Percentiles rank a stretch among this genome's conserved stretches.
These are phyloP conservation scores for Tylopilus plumbeoviolaceoides DNA, from an alignment of 768 basidiomycete genomes.

Conservation along the genomic window DNA sequence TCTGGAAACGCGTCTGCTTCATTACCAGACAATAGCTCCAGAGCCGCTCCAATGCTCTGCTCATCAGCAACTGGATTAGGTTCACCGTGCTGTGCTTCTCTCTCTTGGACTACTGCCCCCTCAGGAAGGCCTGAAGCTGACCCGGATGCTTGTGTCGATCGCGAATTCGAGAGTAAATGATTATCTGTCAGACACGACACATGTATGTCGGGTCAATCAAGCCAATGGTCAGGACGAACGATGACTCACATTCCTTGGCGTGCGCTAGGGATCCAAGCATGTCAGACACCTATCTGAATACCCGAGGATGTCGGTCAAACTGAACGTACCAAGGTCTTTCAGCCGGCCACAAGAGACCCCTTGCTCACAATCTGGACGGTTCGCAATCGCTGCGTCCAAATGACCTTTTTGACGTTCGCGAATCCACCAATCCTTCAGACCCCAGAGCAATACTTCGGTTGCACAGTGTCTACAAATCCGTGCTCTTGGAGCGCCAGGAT, in stretches of 20 bases:
- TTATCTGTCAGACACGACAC: constrained; percentile 33
- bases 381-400: constrained; percentile 50
- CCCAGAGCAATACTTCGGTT: constrained; percentile 69
- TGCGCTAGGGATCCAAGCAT: constrained; percentile 43
- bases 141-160: constrained; percentile 2
- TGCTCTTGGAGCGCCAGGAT: constrained; percentile 54
- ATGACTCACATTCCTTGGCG: constrained; percentile 66
- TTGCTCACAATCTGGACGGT: constrained; percentile 65
- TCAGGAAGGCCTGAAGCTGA: constrained; percentile 1
- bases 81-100: constrained; percentile 1
- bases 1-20: neutral
- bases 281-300: constrained; percentile 8
- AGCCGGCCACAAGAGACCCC: constrained; percentile 58
- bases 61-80: neutral
- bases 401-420: constrained; percentile 69
- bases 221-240: neutral
- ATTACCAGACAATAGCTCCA: neutral
- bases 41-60: neutral
- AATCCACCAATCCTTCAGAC: constrained; percentile 80
- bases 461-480: constrained; percentile 72
- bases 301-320: neutral
- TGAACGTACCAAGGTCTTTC: constrained; percentile 56
- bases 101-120: neutral
- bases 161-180: constrained; percentile 30
- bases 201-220: constrained; percentile 1